These are phyloP conservation scores for Fusarium foetens DNA, from an alignment of 2,329 filamentous ascomycete species.

Conservation along the genomic window DNA sequence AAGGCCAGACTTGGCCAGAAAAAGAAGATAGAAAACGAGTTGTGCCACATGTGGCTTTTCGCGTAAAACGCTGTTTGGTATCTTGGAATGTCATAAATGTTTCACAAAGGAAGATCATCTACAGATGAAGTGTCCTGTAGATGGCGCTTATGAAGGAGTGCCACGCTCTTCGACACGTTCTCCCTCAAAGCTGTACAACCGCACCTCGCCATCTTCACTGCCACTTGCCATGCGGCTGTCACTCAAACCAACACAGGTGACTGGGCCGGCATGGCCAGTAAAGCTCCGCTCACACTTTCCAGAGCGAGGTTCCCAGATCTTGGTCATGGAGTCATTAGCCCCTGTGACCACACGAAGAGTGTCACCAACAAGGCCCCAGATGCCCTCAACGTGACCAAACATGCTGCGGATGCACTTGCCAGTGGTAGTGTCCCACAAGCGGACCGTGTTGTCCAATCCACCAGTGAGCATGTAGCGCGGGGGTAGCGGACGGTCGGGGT, in stretches of 20 bases:
- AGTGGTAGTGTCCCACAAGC: slow-evolving; percentile 88
- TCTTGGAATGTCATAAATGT: slow-evolving; percentile 12
- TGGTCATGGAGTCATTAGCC: slow-evolving; percentile 93
- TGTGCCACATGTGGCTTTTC: neutral
- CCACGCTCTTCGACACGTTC: slow-evolving; percentile 61
- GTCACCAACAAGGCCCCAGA: slow-evolving; percentile 93
- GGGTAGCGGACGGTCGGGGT: slow-evolving; percentile 74
- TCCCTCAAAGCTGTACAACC: slow-evolving; percentile 80
- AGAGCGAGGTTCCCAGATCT: slow-evolving; percentile 90
- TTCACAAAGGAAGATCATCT: neutral
- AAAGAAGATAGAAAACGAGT: neutral
- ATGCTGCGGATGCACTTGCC: slow-evolving; percentile 89
- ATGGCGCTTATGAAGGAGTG: slow-evolving; percentile 58
- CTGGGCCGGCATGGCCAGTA: slow-evolving; percentile 87
- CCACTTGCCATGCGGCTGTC: slow-evolving; percentile 91
- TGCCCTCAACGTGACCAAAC: slow-evolving; percentile 95
- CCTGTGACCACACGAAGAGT: slow-evolving; percentile 88
- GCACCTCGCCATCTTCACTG: slow-evolving; percentile 91
- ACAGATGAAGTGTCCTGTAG: neutral
- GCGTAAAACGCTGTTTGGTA: slow-evolving; percentile 3
- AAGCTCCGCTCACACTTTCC: slow-evolving; percentile 94
- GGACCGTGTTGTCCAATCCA: slow-evolving; percentile 89
- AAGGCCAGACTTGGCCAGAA: neutral
- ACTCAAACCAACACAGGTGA: slow-evolving; percentile 91
- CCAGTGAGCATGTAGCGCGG: slow-evolving; percentile 94